Percentiles rank a stretch among this genome's conserved stretches.
phyloP scores from a whole-genome alignment of 2,329 filamentous ascomycete species.

The Apiospora rasikravindrae region DNA sequence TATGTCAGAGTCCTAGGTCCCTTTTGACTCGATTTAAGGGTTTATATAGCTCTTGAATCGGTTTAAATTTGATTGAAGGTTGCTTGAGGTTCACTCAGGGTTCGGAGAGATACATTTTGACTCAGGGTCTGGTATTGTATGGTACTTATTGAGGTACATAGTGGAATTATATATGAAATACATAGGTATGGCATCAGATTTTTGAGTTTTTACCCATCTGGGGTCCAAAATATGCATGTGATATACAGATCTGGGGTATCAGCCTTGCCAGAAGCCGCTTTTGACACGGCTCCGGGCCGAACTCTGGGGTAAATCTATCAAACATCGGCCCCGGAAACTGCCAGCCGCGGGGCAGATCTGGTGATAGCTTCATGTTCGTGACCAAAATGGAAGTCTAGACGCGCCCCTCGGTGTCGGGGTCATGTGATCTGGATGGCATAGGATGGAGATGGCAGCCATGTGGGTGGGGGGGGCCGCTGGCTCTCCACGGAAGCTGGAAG shows the following conservation, averaged over 20 bases:
- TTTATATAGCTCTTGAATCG: not conserved
- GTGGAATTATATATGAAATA: not conserved
- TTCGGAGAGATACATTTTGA: not conserved
- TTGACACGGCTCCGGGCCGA: constrained; percentile 14
- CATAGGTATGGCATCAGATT: not conserved
- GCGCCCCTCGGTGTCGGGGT: not conserved
- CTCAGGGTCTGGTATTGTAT: not conserved
- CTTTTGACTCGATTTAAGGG: not conserved
- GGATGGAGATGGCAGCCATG: not conserved
- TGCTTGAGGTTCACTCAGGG: not conserved
- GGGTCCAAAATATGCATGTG: constrained; percentile 13
- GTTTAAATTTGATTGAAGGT: not conserved
- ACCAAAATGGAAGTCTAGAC: constrained; percentile 18
- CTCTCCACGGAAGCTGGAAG: not conserved
- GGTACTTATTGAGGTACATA: not conserved
- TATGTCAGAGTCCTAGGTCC: not conserved
- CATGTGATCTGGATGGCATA: not conserved
- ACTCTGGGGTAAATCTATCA: constrained; percentile 21
- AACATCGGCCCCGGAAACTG: constrained; percentile 13
- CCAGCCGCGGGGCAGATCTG: constrained; percentile 16
- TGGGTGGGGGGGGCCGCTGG: not conserved
- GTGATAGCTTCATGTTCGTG: constrained; percentile 25
- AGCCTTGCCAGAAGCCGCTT: constrained; percentile 15
- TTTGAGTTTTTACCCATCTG: not conserved
- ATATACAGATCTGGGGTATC: constrained; percentile 18